Conservation (phyloP, 2,329 filamentous ascomycete genomes). For the Fusarium tupiense region DNA sequence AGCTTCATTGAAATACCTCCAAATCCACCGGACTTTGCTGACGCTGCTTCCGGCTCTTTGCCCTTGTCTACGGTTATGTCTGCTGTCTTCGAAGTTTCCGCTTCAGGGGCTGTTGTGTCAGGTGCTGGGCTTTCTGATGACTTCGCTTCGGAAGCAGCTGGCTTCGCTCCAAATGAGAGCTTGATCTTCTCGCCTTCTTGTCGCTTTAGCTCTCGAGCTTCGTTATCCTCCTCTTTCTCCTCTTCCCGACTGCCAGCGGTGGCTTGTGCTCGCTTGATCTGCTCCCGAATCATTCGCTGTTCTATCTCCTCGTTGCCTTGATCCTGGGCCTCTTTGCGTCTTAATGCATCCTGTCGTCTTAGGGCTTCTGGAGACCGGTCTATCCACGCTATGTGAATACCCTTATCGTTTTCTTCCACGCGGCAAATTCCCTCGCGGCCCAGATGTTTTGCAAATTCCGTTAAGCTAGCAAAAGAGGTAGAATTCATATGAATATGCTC, state of each 20-base stretch:
- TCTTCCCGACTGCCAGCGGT: constrained; percentile 54
- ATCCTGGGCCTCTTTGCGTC: constrained; percentile 86
- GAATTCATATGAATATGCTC: constrained; percentile 82
- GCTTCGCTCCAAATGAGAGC: constrained; percentile 69
- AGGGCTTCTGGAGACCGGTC: constrained; percentile 91
- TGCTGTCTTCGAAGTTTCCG: constrained; percentile 7
- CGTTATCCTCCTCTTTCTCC: constrained; percentile 53
- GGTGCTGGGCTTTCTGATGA: constrained; percentile 35
- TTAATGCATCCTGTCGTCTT: constrained; percentile 79
- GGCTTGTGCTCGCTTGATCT: constrained; percentile 79
- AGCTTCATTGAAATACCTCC: constrained; percentile 71
- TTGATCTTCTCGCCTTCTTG: constrained; percentile 81
- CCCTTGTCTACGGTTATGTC: constrained; percentile 7
- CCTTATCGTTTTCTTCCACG: constrained; percentile 90
- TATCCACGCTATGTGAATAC: constrained; percentile 87
- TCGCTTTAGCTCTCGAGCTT: constrained; percentile 62
- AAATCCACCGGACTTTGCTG: constrained; percentile 48
- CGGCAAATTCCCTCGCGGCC: constrained; percentile 87
- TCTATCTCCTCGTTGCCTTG: constrained; percentile 92
- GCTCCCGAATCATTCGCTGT: constrained; percentile 81
- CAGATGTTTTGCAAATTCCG: constrained; percentile 88
- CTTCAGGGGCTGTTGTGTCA: background rate
- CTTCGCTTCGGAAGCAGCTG: constrained; percentile 29
- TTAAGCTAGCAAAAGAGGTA: constrained; percentile 57
- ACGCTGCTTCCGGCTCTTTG: constrained; percentile 24